phyloP scores from a whole-genome alignment of 1,284 basidiomycete genomes.

The Boletus semigastroideus region DNA sequence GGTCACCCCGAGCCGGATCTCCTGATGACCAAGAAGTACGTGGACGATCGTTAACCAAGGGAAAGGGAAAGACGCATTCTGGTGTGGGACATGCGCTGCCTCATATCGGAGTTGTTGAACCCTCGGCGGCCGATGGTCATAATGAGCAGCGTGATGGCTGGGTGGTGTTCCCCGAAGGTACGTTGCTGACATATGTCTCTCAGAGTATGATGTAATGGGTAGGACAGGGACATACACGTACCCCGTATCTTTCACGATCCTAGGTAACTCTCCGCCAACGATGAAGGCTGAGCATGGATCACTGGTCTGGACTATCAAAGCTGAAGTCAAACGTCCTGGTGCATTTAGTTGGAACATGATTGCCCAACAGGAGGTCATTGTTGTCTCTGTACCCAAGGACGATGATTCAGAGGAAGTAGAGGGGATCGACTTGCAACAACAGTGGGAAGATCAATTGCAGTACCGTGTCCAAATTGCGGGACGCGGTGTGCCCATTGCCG shows the following conservation, averaged over 20 bases:
- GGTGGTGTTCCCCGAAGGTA: constrained; percentile 91
- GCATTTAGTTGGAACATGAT: constrained; percentile 75
- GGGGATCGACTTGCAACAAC: constrained; percentile 83
- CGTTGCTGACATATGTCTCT: constrained; percentile 19
- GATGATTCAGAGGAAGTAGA: constrained; percentile 53
- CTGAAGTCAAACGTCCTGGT: constrained; percentile 82
- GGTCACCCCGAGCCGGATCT: constrained; percentile 33
- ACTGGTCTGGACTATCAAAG: constrained; percentile 81
- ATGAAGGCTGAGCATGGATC: constrained; percentile 79
- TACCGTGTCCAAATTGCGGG: constrained; percentile 82
- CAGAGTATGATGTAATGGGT: constrained; percentile 2
- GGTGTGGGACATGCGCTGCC: neutral
- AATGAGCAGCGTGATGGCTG: constrained; percentile 59
- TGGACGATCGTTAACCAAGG: constrained; percentile 26
- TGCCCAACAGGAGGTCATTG: constrained; percentile 70
- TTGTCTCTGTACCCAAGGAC: constrained; percentile 77
- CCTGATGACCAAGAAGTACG: constrained; percentile 21
- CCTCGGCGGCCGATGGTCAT: constrained; percentile 37
- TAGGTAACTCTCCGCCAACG: constrained; percentile 78
- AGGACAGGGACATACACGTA: constrained; percentile 86
- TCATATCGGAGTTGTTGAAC: constrained; percentile 5
- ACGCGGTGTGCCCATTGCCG: constrained; percentile 82
- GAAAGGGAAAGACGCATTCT: constrained; percentile 12
- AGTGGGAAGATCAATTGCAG: constrained; percentile 91
- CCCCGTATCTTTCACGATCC: constrained; percentile 89